Base-by-base conservation (phyloP, 257 asterid species). In the Oldenlandia corymbosa region DNA sequence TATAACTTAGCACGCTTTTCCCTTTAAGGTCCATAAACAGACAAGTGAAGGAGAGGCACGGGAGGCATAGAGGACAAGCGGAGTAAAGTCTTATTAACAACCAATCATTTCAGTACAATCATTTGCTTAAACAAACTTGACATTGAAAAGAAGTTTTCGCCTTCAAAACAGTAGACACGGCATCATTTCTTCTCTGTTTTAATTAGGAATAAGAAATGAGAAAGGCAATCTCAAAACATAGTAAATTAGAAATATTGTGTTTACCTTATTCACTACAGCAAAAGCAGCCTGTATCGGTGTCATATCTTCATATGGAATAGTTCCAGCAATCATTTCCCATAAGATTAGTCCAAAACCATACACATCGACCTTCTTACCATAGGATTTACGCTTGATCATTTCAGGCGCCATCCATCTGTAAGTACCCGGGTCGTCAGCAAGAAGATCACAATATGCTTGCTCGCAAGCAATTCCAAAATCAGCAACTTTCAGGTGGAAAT, bases 331-430 rank as follows among this genome's bases (percentile, higher is more conserved):
- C 82, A 78, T 49, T 68, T 78, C 82, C 79, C 82, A 78, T 56
- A 78, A 54, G 49, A 78, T 74, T 60, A 78, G 76, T 32, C 82
- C 82, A 67, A 73, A 78, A 1, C 80, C 72, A 66, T 78, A 78
- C n/a, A 78, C 83, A 64, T 78, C 83, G 10, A 74, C 83, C 58
- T 78, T 78, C 60, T 69, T 71, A 20, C 80, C 73, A 21, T 78
- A 78, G 31, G 75, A 37, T 53, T 78, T 78, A 47, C 75, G 78
- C 55, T 71, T 75, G 62, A 78, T 71, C 83, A 78, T 75, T 73
- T 78, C 83, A 24, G 83, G 83, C n/a, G 83, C 83, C 83, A 78
- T 78, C 83, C 83, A 78, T 21, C 83, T 62, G 45, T 74, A 78
- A 12, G 83, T 74, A 55, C 83, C 80, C 0, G 73, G 77, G 54